These are phyloP conservation scores for Coemansia sp. DNA, from an alignment of 192 early-diverging fungal species.

Conservation along the genomic window DNA sequence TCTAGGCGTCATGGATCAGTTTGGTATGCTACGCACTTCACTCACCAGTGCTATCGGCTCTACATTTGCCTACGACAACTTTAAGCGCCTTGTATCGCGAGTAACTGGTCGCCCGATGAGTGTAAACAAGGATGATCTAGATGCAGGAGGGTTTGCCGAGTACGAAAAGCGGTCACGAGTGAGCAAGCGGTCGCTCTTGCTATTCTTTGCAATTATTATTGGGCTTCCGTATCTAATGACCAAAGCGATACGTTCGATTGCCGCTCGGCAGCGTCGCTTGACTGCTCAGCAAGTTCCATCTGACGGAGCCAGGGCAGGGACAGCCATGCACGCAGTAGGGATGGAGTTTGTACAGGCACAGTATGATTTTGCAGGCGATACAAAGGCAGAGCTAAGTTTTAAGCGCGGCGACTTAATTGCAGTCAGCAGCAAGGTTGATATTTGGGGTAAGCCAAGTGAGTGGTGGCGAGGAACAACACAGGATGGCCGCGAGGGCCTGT, in stretches of 20 bases:
- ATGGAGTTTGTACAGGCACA: slow-evolving; percentile 88
- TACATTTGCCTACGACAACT: slow-evolving; percentile 69
- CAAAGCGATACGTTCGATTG: slow-evolving; percentile 77
- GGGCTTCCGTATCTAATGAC: slow-evolving; percentile 93
- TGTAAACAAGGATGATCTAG: slow-evolving; percentile 71
- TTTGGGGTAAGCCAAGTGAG: slow-evolving; percentile 66
- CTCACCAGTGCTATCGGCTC: slow-evolving; percentile 82
- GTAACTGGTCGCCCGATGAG: slow-evolving; percentile 64
- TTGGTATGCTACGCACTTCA: slow-evolving; percentile 84
- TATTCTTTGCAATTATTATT: slow-evolving; percentile 84
- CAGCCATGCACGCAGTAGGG: slow-evolving; percentile 47
- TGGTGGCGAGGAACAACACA: slow-evolving; percentile 94
- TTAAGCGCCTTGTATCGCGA: slow-evolving; percentile 64
- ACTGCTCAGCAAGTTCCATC: slow-evolving; percentile 36
- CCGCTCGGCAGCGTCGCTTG: slow-evolving; percentile 45
- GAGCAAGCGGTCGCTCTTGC: slow-evolving; percentile 68
- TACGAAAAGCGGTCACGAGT: slow-evolving; percentile 66
- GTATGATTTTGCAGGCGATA: slow-evolving; percentile 77
- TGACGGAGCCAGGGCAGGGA: slow-evolving; percentile 10
- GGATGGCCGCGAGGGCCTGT: slow-evolving; percentile 79
- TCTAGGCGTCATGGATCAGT: slow-evolving; percentile 97
- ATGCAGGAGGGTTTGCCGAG: slow-evolving; percentile 68
- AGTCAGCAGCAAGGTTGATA: slow-evolving; percentile 78
- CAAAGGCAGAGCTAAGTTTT: slow-evolving; percentile 79
- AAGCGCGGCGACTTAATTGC: slow-evolving; percentile 87